These are phyloP conservation scores for Talaromyces trachyspermus DNA, from an alignment of 495 filamentous ascomycete genomes.

Conservation along the genomic window DNA sequence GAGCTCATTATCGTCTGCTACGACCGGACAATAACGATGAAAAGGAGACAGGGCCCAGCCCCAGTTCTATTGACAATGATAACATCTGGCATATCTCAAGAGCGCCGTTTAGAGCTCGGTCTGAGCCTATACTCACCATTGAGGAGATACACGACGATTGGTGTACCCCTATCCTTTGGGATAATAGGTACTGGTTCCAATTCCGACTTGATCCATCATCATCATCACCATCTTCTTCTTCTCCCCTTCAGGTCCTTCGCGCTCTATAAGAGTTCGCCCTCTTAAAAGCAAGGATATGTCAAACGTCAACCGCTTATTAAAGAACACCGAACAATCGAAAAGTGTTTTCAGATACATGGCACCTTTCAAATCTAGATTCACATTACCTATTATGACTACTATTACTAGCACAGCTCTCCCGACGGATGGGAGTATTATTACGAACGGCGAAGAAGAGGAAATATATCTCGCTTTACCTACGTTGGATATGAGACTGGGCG, in stretches of 20 bases:
- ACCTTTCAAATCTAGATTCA: conserved; percentile 28
- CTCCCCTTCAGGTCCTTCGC: too few relatives aligned
- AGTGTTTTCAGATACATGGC: conserved; percentile 5
- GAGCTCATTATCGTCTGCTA: conserved; percentile 21
- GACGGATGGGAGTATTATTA: conserved; percentile 1
- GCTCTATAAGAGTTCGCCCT: background rate
- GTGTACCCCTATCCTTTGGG: conserved; percentile 48
- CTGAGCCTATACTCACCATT: conserved; percentile 28
- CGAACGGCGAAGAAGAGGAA: too few relatives aligned
- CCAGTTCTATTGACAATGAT: background rate
- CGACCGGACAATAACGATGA: conserved; percentile 10
- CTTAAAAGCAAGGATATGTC: background rate
- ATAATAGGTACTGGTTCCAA: conserved; percentile 78
- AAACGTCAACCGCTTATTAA: background rate
- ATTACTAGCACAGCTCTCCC: background rate
- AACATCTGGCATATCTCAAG: conserved; percentile 44
- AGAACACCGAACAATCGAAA: background rate
- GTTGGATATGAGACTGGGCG: conserved; percentile 1
- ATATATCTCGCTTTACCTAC: conserved; percentile 4
- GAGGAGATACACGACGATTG: conserved; percentile 12
- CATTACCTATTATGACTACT: conserved; percentile 28
- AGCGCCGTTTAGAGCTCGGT: conserved; percentile 33
- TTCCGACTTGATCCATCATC: conserved; percentile 23
- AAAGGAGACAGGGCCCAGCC: background rate
- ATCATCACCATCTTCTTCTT: background rate